phyloP scores from a whole-genome alignment of 768 basidiomycete species.

The Lentinula sp. region DNA sequence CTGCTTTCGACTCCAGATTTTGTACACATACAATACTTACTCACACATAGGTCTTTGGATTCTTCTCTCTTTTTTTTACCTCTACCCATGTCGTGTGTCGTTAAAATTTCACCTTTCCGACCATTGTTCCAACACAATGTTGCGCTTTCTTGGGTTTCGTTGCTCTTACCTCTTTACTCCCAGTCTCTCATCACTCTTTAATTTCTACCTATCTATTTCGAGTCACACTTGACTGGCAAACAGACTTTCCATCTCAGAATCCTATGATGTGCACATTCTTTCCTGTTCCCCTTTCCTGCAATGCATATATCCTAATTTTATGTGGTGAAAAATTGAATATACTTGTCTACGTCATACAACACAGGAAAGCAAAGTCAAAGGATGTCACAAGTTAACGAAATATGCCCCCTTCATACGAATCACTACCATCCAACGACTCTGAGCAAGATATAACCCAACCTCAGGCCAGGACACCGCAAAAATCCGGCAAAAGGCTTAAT shows the following conservation, averaged over 20 bases:
- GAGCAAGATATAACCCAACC: constrained; percentile 10
- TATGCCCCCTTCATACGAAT: constrained; percentile 19
- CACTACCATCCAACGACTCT: constrained; percentile 21
- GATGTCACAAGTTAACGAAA: background rate
- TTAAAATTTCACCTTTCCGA: no score
- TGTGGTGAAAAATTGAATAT: background rate
- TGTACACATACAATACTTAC: background rate
- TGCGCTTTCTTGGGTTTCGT: background rate
- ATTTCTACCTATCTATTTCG: background rate
- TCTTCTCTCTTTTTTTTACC: background rate
- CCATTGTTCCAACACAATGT: no score
- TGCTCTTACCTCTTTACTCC: no score
- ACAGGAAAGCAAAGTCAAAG: background rate
- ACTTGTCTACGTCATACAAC: no score
- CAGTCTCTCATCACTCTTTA: background rate
- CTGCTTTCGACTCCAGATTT: background rate
- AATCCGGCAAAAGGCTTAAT: constrained; percentile 19
- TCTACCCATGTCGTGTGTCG: background rate
- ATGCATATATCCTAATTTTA: background rate
- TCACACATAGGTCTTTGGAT: background rate
- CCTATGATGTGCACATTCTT: background rate
- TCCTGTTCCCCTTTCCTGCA: background rate
- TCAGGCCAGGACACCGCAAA: constrained; percentile 15
- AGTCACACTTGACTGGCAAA: background rate
- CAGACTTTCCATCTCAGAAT: background rate